These are phyloP conservation scores for Sordariomycetes sp. DNA, from an alignment of 2,329 filamentous ascomycete genomes.

Conservation along the genomic window DNA sequence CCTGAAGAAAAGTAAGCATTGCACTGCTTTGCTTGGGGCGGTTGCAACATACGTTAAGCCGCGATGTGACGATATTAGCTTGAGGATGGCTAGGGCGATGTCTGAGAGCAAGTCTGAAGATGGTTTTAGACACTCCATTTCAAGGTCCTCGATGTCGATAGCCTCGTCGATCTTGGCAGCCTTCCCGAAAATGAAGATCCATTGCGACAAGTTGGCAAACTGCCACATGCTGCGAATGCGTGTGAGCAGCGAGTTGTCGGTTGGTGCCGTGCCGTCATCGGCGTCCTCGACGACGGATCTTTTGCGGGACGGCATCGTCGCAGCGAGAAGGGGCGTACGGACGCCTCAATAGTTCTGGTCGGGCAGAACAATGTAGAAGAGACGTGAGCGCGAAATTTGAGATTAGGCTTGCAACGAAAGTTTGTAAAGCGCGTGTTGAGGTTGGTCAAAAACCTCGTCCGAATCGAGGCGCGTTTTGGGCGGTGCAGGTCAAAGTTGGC, in stretches of 20 bases:
- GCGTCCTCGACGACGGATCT: conserved; percentile 3
- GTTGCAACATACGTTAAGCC: conserved; percentile 71
- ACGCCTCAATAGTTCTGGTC: no score
- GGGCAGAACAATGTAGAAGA: no score
- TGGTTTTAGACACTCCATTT: conserved; percentile 78
- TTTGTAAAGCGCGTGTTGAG: no score
- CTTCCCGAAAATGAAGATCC: conserved; percentile 83
- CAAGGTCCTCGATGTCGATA: conserved; percentile 87
- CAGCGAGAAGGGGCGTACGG: no score
- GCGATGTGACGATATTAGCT: conserved; percentile 88
- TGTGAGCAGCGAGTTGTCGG: conserved; percentile 36
- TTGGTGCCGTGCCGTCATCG: neutral
- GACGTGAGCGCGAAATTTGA: no score
- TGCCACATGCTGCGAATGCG: conserved; percentile 88
- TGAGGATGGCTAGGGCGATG: conserved; percentile 79
- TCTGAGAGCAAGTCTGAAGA: conserved; percentile 66
- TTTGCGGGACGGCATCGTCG: conserved; percentile 5
- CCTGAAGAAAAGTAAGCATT: conserved; percentile 40
- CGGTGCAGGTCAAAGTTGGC: no score
- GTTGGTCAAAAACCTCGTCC: no score
- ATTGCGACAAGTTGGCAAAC: conserved; percentile 89
- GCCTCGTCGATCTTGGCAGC: conserved; percentile 83
- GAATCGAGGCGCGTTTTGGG: no score
- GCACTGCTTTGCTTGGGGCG: no score
- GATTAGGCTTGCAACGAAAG: no score